Evolutionary conservation across 1,284 basidiomycete genomes (phyloP).

Genomic region (Cryptococcus amylolentus): DNA sequence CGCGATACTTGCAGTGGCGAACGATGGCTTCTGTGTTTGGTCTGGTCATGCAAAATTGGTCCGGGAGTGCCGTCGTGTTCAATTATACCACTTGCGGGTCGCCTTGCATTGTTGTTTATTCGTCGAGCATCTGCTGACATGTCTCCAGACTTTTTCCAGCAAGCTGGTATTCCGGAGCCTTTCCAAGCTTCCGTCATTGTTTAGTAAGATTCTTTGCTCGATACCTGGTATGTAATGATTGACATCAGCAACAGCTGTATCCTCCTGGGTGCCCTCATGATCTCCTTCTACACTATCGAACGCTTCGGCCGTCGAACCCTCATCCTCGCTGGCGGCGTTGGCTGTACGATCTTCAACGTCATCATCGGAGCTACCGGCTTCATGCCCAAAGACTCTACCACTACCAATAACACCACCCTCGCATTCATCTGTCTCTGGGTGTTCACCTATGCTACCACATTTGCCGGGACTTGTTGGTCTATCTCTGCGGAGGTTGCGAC

Average conservation of each 20-base stretch:
- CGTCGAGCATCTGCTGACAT: background rate
- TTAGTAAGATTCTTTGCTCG: background rate
- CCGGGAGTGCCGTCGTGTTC: slow-evolving; percentile 7
- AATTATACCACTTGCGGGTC: background rate
- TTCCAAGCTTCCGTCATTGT: slow-evolving; percentile 5
- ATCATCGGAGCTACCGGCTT: slow-evolving; percentile 15
- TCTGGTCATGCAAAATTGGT: slow-evolving; percentile 14
- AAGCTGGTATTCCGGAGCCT: slow-evolving; percentile 8
- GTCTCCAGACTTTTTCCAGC: background rate
- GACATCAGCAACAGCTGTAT: slow-evolving; percentile 1
- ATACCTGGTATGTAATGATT: background rate
- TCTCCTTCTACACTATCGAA: too few species aligned
- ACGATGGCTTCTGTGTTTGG: slow-evolving; percentile 11
- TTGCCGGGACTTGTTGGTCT: too few species aligned
- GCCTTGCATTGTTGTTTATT: background rate
- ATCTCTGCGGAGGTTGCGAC: slow-evolving; percentile 8
- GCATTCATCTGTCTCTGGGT: too few species aligned
- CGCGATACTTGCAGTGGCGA: slow-evolving; percentile 3
- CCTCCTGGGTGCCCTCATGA: too few species aligned
- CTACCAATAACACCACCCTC: too few species aligned
- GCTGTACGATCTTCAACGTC: slow-evolving; percentile 13
- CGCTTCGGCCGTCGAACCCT: too few species aligned
- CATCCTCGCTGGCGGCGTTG: background rate
- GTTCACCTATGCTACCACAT: too few species aligned
- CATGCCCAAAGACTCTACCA: background rate